A percentile compares a stretch with the other conserved stretches of the same genome.
Conservation (phyloP, 2,329 filamentous ascomycete species). For the Didymella sp. region DNA sequence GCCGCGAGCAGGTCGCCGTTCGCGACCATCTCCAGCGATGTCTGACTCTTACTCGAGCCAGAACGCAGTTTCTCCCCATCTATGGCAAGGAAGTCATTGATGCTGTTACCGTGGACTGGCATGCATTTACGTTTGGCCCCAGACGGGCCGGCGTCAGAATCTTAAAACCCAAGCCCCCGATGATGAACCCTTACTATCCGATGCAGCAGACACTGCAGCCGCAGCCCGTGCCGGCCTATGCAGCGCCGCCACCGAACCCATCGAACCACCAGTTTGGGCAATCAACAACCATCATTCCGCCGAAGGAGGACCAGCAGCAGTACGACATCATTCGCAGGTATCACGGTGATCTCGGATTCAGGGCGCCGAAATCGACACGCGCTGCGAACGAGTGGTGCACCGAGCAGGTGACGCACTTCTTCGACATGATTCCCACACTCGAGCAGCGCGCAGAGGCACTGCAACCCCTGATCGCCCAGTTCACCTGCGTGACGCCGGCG, state of each 20-base stretch:
- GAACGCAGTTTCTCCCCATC: constrained; percentile 79
- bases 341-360: constrained; percentile 41
- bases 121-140: constrained; percentile 43
- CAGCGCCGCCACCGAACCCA: constrained; percentile 13
- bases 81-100: constrained; percentile 84
- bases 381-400: constrained; percentile 71
- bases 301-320: constrained; percentile 23
- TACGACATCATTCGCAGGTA: constrained; percentile 54
- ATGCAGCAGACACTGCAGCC: constrained; percentile 17
- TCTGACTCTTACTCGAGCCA: constrained; percentile 80
- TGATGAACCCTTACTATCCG: constrained; percentile 14
- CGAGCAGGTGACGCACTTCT: constrained; percentile 69
- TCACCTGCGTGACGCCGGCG: constrained; percentile 89
- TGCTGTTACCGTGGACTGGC: constrained; percentile 67
- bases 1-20: constrained; percentile 72
- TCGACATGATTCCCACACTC: constrained; percentile 74
- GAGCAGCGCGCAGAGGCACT: constrained; percentile 74
- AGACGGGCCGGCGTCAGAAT: constrained; percentile 51
- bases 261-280: constrained; percentile 30
- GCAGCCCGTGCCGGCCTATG: constrained; percentile 4
- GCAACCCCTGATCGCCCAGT: constrained; percentile 80
- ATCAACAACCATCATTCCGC: constrained; percentile 31
- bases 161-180: constrained; percentile 20
- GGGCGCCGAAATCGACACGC: constrained; percentile 34
- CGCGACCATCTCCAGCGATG: constrained; percentile 78